Evolutionary conservation across 148 eudicot genomes (phyloP).

Genomic region (Diospyros kaki): DNA sequence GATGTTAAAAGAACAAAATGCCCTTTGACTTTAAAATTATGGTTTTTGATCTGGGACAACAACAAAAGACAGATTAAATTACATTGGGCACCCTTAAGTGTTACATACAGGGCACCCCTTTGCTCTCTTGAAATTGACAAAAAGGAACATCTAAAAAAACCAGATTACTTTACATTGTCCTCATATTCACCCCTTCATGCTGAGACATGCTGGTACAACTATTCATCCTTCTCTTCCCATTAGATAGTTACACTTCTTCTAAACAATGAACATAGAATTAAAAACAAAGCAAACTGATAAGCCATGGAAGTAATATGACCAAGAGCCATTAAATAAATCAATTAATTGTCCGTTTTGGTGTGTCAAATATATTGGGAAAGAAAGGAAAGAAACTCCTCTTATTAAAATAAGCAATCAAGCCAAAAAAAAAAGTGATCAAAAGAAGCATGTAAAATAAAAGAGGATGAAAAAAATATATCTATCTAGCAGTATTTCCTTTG

Average conservation of each 20-base stretch:
- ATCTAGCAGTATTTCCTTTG: conserved; percentile 37
- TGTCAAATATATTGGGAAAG: not conserved
- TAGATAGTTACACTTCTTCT: conserved; percentile 57
- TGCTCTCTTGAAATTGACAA: too few species aligned
- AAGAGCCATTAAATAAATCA: too few species aligned
- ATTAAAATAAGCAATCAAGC: not conserved
- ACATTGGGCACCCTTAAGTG: too few species aligned
- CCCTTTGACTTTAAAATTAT: too few species aligned
- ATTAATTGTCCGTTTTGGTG: too few species aligned
- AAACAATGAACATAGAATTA: not conserved
- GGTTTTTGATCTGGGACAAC: too few species aligned
- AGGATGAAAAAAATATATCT: conserved; percentile 28
- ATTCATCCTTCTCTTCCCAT: conserved; percentile 71
- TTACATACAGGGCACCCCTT: too few species aligned
- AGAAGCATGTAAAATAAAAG: not conserved
- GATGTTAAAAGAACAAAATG: too few species aligned
- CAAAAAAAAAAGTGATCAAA: not conserved
- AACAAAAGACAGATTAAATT: too few species aligned
- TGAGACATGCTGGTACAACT: conserved; percentile 78
- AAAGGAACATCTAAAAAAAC: too few species aligned
- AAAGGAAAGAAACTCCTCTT: too few species aligned
- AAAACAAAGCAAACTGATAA: not conserved
- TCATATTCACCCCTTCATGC: conserved; percentile 72
- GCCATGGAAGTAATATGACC: not conserved
- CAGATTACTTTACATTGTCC: conserved; percentile 53